Conservation (phyloP, 495 filamentous ascomycete species). For the Penicillium nucicola region DNA sequence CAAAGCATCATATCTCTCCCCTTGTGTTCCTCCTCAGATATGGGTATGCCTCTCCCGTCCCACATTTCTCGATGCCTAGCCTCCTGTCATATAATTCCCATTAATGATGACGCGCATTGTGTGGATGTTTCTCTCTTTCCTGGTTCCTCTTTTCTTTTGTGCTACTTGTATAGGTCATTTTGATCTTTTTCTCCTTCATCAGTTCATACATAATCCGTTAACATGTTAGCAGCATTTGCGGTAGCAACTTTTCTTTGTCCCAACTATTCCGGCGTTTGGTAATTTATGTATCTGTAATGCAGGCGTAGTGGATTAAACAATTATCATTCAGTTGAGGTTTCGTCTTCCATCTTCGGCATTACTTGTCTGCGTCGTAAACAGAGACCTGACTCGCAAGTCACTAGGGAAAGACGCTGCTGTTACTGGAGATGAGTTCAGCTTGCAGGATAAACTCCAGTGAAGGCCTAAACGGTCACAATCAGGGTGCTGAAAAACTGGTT, state of each 20-base stretch:
- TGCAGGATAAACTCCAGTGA: too few species aligned
- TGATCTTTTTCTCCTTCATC: neutral
- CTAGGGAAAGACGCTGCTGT: too few species aligned
- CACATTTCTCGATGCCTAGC: neutral
- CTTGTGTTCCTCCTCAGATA: neutral
- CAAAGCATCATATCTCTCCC: slow-evolving; percentile 10
- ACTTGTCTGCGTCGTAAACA: too few species aligned
- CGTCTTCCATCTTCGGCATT: too few species aligned
- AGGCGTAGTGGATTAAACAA: neutral
- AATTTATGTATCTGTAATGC: neutral
- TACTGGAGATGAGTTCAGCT: too few species aligned
- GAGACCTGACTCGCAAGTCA: too few species aligned
- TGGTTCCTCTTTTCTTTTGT: slow-evolving; percentile 1
- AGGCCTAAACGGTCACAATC: too few species aligned
- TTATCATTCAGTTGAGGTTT: neutral
- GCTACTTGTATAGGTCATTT: neutral
- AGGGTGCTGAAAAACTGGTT: too few species aligned
- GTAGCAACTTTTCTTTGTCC: neutral
- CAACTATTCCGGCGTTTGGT: neutral
- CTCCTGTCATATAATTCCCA: slow-evolving; percentile 1
- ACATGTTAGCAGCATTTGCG: neutral
- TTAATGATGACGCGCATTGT: slow-evolving; percentile 5
- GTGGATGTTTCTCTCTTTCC: slow-evolving; percentile 8
- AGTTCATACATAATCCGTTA: slow-evolving; percentile 3
- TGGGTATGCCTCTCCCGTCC: slow-evolving; percentile 7